Evolutionary conservation across 805 yeast genomes (phyloP).

Genomic region (Myxozyma nipponensis): DNA sequence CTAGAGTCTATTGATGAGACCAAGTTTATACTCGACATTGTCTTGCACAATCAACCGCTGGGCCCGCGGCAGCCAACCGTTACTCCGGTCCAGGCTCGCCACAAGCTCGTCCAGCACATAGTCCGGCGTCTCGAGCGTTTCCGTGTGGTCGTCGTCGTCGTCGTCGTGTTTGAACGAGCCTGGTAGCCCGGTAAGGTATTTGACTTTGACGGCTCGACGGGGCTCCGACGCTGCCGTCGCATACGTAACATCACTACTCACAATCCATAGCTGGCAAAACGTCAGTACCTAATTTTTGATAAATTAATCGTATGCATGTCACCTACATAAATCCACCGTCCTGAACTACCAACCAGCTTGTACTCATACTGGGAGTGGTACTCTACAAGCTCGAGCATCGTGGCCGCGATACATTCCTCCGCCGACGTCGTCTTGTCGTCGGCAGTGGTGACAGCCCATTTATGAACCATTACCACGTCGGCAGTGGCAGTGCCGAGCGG

Average conservation of each 20-base stretch:
- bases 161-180: neutral
- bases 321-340: constrained; percentile 9
- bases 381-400: constrained; percentile 44
- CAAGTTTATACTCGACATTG: constrained; percentile 35
- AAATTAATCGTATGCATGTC: too few relatives aligned
- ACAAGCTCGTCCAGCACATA: constrained; percentile 33
- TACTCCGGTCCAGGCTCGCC: constrained; percentile 33
- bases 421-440: neutral
- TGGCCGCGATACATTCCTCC: constrained; percentile 29
- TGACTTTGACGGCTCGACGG: constrained; percentile 43
- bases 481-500: neutral
- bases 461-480: constrained; percentile 41
- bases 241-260: constrained; percentile 43
- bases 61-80: constrained; percentile 39
- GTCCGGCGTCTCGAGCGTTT: neutral
- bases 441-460: constrained; percentile 51
- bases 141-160: neutral
- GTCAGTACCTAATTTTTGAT: too few relatives aligned
- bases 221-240: constrained; percentile 29
- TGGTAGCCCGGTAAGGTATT: constrained; percentile 37
- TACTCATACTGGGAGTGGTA: constrained; percentile 43
- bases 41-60: neutral
- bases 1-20: constrained; percentile 29
- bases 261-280: constrained; percentile 45
- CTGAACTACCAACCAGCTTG: constrained; percentile 25